Base-by-base conservation (phyloP, 1,284 basidiomycete genomes). In the Ceratobasidium sp. region DNA sequence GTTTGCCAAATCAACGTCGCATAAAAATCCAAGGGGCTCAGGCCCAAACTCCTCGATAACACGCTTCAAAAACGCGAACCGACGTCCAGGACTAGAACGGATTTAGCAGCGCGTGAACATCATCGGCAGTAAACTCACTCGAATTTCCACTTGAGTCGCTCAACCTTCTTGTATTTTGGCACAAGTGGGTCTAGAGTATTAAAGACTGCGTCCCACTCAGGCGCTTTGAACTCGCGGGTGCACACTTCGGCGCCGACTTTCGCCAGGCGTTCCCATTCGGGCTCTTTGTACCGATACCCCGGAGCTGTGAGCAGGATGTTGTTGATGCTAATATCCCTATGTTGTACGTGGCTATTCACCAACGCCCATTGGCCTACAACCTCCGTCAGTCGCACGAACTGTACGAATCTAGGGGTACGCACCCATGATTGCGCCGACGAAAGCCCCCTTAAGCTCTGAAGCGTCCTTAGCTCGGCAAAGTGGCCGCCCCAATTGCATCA, bases 291-390 rank as follows among this genome's bases (percentile, higher is more conserved):
- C 8, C 38, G 18, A n/a, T 32, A 55, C 21, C 11, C 21, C 7
- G 28, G 28, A n/a, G n/a, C n/a, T 23, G 55, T 13, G 32, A 58
- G 55, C n/a, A 58, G 55, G 18, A 58, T 43, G n/a, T 58, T 58
- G 32, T 21, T 38, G 5, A 23, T 21, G n/a, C 55, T 41, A 9
- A 58, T 23, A n/a, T 58, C 55, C 16, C 55, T 18, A 18, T 38
- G 55, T 16, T 58, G 55, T n/a, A 58, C 55, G 3, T 41, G 7
- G n/a, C 55, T 58, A 6, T 38, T 58, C 4, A 41, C 55, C 8
- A 58, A 32, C 9, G 55, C 55, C 55, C 55, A 58, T n/a, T 58
- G 55, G 0, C 55, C 55, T 58, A 16, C n/a, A n/a, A n/a, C n/a
- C n/a, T n/a, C n/a, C n/a, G n/a, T n/a, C n/a, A n/a, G n/a, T n/a